Evolutionary conservation across 176 grass and related monocot genomes (phyloP).

Genomic region (Bolboschoenus planiculmis): DNA sequence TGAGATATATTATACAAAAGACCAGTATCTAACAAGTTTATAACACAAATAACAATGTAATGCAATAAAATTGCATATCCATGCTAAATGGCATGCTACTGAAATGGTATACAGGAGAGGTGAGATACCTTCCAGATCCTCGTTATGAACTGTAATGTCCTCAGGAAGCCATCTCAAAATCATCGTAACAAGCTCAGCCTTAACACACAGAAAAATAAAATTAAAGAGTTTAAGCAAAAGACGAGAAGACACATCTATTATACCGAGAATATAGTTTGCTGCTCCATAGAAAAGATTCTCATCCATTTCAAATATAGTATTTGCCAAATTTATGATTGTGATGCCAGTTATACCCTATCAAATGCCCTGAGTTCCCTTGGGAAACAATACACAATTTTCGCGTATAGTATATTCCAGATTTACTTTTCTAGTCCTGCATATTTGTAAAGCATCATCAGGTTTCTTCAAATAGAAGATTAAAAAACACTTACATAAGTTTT

Average conservation of each 20-base stretch:
- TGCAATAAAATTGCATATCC: background rate
- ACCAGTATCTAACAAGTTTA: background rate
- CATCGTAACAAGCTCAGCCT: conserved; percentile 97
- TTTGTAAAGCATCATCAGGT: background rate
- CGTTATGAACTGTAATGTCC: conserved; percentile 98
- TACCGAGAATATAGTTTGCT: background rate
- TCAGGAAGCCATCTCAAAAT: conserved; percentile 98
- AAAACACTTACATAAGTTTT: background rate
- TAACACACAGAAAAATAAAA: conserved; percentile 22
- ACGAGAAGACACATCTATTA: background rate
- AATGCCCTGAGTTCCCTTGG: background rate
- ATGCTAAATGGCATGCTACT: background rate
- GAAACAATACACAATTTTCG: background rate
- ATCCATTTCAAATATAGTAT: background rate
- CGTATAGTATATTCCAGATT: background rate
- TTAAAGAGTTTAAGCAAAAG: conserved; percentile 7
- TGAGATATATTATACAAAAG: background rate
- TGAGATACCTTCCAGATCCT: conserved; percentile 79
- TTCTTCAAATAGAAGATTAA: conserved; percentile 1
- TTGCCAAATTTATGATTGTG: background rate
- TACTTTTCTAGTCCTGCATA: background rate
- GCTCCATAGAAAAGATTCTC: background rate
- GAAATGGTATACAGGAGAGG: background rate
- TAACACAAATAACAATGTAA: background rate
- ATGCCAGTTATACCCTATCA: background rate